Percentiles rank a stretch among this genome's conserved stretches.
phyloP scores from a whole-genome alignment of 2,329 filamentous ascomycete genomes.

The Aspergillus neotritici region DNA sequence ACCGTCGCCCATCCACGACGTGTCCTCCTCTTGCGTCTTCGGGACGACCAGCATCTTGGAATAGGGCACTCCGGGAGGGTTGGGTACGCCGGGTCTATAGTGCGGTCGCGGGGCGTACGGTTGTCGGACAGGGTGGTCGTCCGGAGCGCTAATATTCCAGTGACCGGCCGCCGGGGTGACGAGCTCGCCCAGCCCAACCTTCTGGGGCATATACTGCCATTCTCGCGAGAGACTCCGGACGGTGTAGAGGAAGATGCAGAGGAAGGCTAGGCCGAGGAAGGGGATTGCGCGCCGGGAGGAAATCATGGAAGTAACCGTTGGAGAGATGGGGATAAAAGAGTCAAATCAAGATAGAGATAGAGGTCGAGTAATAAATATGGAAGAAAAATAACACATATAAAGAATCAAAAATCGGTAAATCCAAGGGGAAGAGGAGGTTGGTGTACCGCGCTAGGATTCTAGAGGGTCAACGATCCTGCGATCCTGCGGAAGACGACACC shows the following conservation, averaged over 20 bases:
- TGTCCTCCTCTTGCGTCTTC: constrained; percentile 47
- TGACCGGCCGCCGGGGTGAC: constrained; percentile 9
- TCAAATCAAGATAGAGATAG: constrained; percentile 5
- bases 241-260: constrained; percentile 25
- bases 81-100: constrained; percentile 34
- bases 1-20: constrained; percentile 50
- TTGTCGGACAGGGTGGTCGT: constrained; percentile 9
- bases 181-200: constrained; percentile 34
- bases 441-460: neutral
- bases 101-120: constrained; percentile 26
- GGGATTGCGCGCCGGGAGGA: constrained; percentile 27
- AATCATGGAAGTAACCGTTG: constrained; percentile 24
- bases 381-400: neutral
- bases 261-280: constrained; percentile 30
- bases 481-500: no score
- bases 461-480: no score
- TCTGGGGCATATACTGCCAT: constrained; percentile 34
- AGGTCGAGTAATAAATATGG: constrained; percentile 2
- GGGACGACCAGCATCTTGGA: constrained; percentile 52
- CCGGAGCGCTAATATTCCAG: constrained; percentile 15
- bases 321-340: neutral
- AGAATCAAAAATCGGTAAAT: neutral
- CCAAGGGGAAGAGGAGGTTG: neutral
- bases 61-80: constrained; percentile 46
- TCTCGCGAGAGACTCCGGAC: constrained; percentile 25